Conservation (phyloP, 345 rosid genomes). For the Pistacia atlantica region DNA sequence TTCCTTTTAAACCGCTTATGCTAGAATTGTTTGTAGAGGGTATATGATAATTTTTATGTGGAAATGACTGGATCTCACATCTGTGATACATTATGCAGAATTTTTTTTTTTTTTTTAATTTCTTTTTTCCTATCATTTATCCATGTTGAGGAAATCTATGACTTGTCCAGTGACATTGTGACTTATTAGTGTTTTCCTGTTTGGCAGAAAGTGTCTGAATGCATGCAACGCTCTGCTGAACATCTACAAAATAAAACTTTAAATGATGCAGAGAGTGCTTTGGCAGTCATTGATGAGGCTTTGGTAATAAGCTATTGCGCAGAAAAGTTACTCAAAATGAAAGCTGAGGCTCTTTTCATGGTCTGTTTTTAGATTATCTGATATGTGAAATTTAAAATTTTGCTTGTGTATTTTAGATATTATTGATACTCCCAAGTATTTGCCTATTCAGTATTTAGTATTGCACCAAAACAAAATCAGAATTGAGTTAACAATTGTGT, state of each 20-base stretch:
- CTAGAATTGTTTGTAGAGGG: background rate
- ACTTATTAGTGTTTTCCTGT: slow-evolving; percentile 28
- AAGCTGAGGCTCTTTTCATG: slow-evolving; percentile 76
- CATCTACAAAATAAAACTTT: slow-evolving; percentile 51
- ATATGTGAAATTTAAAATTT: slow-evolving; percentile 4
- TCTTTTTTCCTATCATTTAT: background rate
- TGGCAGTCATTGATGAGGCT: slow-evolving; percentile 72
- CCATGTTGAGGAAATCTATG: background rate
- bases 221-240: slow-evolving; percentile 53
- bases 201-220: slow-evolving; percentile 79
- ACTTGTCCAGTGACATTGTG: slow-evolving; percentile 11
- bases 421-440: background rate
- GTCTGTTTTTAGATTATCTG: slow-evolving; percentile 40
- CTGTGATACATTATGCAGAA: background rate
- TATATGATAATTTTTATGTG: background rate
- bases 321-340: slow-evolving; percentile 82
- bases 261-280: slow-evolving; percentile 55
- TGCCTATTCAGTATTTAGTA: slow-evolving; percentile 1
- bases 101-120: background rate
- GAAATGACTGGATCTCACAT: slow-evolving; percentile 3
- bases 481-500: slow-evolving; percentile 28
- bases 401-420: background rate
- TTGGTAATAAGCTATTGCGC: slow-evolving; percentile 61
- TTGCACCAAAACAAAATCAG: background rate
- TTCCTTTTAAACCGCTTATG: background rate